Base-by-base conservation (phyloP, 2,329 filamentous ascomycete species). In the Fusarium foetens region DNA sequence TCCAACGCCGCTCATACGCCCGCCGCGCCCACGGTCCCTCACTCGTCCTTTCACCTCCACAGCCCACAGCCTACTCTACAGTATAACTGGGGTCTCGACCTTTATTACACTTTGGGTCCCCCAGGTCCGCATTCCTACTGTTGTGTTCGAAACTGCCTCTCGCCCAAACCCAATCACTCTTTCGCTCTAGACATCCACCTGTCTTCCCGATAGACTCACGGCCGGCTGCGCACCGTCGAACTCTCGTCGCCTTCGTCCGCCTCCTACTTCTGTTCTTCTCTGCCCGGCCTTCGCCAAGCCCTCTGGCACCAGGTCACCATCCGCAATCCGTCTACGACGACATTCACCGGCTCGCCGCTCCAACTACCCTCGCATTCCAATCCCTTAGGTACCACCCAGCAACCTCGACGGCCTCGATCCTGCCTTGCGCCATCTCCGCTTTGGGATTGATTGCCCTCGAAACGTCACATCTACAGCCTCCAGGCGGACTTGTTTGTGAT, bases 311-410 rank as follows among this genome's bases (percentile, higher is more conserved):
- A 54, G 71, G 62, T 48, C 74, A 66, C 67, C 70, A 68, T 73
- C 58, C 64, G 61, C 63, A 68, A 75, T 74, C 71, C 63, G 62
- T 67, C 73, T 49, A 63, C 62, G 63, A 75, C 65, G 53, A 66
- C 66, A 77, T 76, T 75, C 61, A 60, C 62, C 59, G 53, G 72
- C 65, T 73, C 52, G 53, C 62, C 42, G 70, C 60, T 70, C 46
- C 53, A 54, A 68, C 65, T 63, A 66, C 51, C 51, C 41, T 74
- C 73, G 52, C 76, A 78, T 78, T 77, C 76, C 76, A 77, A 71
- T 72, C 69, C 16, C 54, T 51, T 66, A 41, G 63, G 63, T 49
- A 63, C 68, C 36, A 60, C 59, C 55, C 49, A 53, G 52, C 70
- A 74, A 67, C 43, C 42, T 51, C 58, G 71, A 73, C 69, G 67